phyloP scores from a whole-genome alignment of 768 basidiomycete genomes.

The Hortiboletus flavorubellus region DNA sequence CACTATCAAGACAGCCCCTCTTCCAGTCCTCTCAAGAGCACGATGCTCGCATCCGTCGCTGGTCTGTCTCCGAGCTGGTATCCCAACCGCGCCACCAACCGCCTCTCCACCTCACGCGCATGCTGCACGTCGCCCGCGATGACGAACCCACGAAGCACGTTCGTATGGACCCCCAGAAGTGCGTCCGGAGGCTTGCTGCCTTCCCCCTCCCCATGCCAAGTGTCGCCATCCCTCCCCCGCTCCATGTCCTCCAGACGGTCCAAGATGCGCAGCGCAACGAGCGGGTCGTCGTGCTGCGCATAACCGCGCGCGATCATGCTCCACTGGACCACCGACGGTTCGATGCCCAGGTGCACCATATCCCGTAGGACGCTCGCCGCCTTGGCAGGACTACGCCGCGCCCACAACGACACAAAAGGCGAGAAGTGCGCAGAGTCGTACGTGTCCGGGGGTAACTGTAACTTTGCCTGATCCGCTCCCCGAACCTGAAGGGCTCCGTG shows the following conservation, averaged over 20 bases:
- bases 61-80: constrained; percentile 25
- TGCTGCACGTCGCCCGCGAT: constrained; percentile 25
- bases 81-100: constrained; percentile 18
- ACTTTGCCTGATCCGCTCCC: not conserved
- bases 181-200: not conserved
- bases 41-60: constrained; percentile 22
- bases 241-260: constrained; percentile 36
- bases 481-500: too few relatives aligned
- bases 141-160: constrained; percentile 38
- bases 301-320: constrained; percentile 48
- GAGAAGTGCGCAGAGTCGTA: constrained; percentile 45
- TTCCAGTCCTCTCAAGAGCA: constrained; percentile 21
- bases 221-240: not conserved
- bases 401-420: constrained; percentile 48
- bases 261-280: constrained; percentile 40
- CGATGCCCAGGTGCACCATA: constrained; percentile 46
- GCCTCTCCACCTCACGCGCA: constrained; percentile 31
- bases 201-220: not conserved
- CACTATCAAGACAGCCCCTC: not conserved
- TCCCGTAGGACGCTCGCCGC: constrained; percentile 47
- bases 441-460: constrained; percentile 26
- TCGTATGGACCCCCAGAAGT: constrained; percentile 36
- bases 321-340: constrained; percentile 46
- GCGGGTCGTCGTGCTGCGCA: constrained; percentile 37
- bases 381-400: constrained; percentile 23